A percentile compares a stretch with the other conserved stretches of the same genome.
Conservation (phyloP, 176 grass and related monocot genomes). For the Oryza longistaminata region DNA sequence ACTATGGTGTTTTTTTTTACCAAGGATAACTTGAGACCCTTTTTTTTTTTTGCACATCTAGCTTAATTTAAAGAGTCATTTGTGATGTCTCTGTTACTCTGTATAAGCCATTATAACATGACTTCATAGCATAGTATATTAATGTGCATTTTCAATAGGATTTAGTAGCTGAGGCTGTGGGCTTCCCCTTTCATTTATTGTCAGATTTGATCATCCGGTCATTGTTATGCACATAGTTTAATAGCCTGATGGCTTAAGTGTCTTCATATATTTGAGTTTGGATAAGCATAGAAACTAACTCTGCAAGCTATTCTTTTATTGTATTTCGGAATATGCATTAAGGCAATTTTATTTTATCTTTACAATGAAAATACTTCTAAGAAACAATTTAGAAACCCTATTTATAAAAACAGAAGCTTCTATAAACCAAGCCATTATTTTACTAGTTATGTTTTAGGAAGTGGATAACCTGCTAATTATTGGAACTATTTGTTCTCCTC, state of each 20-base stretch:
- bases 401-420: neutral
- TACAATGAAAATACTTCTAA: neutral
- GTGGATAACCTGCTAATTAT: neutral
- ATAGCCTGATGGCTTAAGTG: neutral
- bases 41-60: no score
- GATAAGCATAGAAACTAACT: neutral
- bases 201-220: neutral
- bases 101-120: no score
- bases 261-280: neutral
- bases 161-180: neutral
- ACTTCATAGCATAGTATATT: neutral
- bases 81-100: no score
- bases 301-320: neutral
- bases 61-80: no score
- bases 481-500: conserved; percentile 26
- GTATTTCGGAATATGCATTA: neutral
- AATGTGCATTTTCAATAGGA: neutral
- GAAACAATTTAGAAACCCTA: neutral
- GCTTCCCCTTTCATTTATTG: neutral
- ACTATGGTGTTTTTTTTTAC: no score
- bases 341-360: neutral
- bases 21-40: no score
- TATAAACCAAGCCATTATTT: neutral
- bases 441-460: neutral
- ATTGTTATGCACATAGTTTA: no score